Conservation (phyloP, 2,329 filamentous ascomycete genomes). For the Diaporthe amygdali region DNA sequence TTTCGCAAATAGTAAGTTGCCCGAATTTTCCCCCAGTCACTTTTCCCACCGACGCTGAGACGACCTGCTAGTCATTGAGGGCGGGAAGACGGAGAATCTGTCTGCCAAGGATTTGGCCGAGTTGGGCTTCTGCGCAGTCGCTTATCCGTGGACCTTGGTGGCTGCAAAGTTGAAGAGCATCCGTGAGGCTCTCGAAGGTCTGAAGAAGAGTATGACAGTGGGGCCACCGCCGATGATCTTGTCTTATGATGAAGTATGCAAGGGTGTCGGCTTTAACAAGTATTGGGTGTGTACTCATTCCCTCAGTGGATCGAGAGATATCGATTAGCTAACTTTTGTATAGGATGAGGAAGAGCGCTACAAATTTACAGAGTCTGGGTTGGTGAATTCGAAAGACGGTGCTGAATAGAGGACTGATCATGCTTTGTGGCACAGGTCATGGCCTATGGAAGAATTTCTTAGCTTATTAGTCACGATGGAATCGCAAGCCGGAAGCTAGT, state of each 20-base stretch:
- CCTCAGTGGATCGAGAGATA: not conserved
- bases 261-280: not conserved
- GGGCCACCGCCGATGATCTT: not conserved
- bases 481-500: too few species aligned
- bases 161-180: conserved; percentile 40
- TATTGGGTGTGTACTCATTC: not conserved
- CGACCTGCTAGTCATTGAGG: conserved; percentile 29
- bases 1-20: conserved; percentile 42
- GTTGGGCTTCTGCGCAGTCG: conserved; percentile 46
- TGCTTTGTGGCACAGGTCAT: too few species aligned
- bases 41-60: not conserved
- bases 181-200: not conserved
- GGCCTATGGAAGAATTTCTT: too few species aligned
- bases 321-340: not conserved
- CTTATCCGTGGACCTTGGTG: conserved; percentile 50
- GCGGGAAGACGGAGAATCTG: conserved; percentile 40
- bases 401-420: too few species aligned
- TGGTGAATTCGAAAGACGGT: not conserved
- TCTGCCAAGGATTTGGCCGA: conserved; percentile 38
- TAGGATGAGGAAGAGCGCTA: not conserved
- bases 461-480: too few species aligned
- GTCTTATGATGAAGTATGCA: not conserved
- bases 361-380: not conserved
- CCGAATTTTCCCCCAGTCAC: conserved; percentile 6
- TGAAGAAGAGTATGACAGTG: not conserved